Base-by-base conservation (phyloP, 1,139 yeast species). In the Debaryomyces udenii region DNA sequence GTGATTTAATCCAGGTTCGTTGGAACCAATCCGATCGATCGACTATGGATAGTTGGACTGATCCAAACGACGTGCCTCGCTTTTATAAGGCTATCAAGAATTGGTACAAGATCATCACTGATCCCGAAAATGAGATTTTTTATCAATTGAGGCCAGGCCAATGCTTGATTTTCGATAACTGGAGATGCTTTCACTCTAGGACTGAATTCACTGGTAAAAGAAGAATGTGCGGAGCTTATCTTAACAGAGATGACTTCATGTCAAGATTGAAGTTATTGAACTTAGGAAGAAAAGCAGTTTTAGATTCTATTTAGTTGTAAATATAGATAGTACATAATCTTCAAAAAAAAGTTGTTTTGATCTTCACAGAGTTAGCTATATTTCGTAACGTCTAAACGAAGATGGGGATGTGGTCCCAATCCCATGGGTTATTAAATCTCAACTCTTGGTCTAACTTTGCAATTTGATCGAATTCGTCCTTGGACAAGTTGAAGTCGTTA, bases 341-440 rank as follows among this genome's bases (percentile, higher is more conserved):
- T 31, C 22, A 24, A 27, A 35, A 27, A 35, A 7, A 10, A 27
- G 27, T 34, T 27, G 27, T 27, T 18, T 27, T 31, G 31, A 31
- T 31, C 23, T 27, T 37, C 18, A 31, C 26, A 35, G 13, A 35
- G 13, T 17, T 13, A 20, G 7, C 22, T 20, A 20, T 20, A 7
- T 20, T 6, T 20, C 22, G n/a, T n/a, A n/a, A 20, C 5, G 22
- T 7, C 45, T 59, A 65, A 35, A 47, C 57, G 49, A 80, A 79
- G 46, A 73, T 74, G 44, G 84, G 83, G 51, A 74, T 68, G 48
- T 73, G 68, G 50, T 76, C 77, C 94, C 94, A 86, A 54, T 71
- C 80, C 78, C 83, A 82, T 47, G 96, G 95, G 61, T 89, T 88
- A 64, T 89, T 89, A 72, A 89, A 88, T 68, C 96, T 80, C 52